Evolutionary conservation across 257 asterid genomes (phyloP).

Genomic region (Gardenia jasminoides): DNA sequence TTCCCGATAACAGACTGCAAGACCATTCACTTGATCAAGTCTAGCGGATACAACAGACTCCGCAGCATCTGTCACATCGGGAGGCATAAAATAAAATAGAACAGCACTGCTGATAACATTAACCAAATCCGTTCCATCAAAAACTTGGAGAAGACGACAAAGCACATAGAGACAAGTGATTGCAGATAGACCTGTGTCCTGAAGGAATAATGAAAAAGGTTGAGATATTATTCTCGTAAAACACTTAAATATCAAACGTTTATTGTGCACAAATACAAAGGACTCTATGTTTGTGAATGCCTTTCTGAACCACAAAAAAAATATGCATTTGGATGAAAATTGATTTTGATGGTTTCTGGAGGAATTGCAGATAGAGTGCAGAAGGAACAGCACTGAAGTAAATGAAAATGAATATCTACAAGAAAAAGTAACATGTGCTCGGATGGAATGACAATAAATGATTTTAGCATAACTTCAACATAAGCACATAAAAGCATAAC

Average conservation of each 20-base stretch:
- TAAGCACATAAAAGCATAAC: neutral
- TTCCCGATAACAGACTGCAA: neutral
- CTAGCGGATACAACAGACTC: neutral
- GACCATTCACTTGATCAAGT: neutral
- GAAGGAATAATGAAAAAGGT: slow-evolving; percentile 6
- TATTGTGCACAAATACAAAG: neutral
- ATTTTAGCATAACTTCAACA: neutral
- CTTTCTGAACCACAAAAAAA: neutral
- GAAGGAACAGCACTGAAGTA: neutral
- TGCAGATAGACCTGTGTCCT: slow-evolving; percentile 19
- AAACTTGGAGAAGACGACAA: slow-evolving; percentile 22
- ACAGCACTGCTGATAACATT: slow-evolving; percentile 14
- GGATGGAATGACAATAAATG: neutral
- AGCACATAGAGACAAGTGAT: slow-evolving; percentile 22
- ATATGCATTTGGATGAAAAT: neutral
- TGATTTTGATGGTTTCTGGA: neutral
- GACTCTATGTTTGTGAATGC: too few species aligned
- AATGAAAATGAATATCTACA: neutral
- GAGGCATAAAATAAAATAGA: slow-evolving; percentile 1
- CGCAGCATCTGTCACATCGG: slow-evolving; percentile 3
- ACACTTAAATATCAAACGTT: neutral
- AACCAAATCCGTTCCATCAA: slow-evolving; percentile 16
- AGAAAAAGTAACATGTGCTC: neutral
- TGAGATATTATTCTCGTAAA: neutral
- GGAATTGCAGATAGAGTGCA: neutral